These are phyloP conservation scores for Emericellopsis atlantica DNA, from an alignment of 2,329 filamentous ascomycete genomes.

Conservation along the genomic window DNA sequence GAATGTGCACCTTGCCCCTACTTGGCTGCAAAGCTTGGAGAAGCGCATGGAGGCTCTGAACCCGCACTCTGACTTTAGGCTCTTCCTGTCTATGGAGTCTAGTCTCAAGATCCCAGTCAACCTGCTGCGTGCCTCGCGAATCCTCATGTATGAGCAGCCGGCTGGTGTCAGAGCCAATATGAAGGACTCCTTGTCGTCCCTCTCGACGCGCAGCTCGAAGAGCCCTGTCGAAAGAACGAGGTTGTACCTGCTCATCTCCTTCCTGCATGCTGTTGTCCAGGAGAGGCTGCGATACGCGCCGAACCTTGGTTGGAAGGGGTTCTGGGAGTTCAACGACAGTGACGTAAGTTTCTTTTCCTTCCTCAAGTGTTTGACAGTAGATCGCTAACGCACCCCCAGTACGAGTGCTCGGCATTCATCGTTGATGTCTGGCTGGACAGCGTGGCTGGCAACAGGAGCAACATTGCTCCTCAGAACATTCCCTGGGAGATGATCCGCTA, in stretches of 20 bases:
- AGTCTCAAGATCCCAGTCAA: slow-evolving; percentile 97
- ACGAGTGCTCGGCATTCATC: slow-evolving; percentile 93
- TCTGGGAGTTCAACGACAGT: slow-evolving; percentile 99
- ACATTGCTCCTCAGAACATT: slow-evolving; percentile 85
- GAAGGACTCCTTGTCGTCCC: slow-evolving; percentile 86
- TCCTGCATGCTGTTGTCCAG: slow-evolving; percentile 91
- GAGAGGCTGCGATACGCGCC: slow-evolving; percentile 91
- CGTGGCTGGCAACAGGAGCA: slow-evolving; percentile 73
- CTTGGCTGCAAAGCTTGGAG: slow-evolving; percentile 93
- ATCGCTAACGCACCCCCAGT: slow-evolving; percentile 34
- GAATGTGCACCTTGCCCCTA: slow-evolving; percentile 92
- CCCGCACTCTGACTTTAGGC: slow-evolving; percentile 80
- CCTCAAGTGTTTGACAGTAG: background rate
- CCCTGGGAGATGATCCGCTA: slow-evolving; percentile 94
- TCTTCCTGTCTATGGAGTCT: slow-evolving; percentile 97
- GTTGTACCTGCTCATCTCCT: slow-evolving; percentile 81
- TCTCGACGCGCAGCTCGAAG: slow-evolving; percentile 64
- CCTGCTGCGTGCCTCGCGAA: slow-evolving; percentile 78
- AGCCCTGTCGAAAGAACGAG: slow-evolving; percentile 83
- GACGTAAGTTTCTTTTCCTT: slow-evolving; percentile 58
- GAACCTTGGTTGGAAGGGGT: slow-evolving; percentile 90
- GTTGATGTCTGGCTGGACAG: slow-evolving; percentile 89
- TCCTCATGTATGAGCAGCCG: slow-evolving; percentile 96
- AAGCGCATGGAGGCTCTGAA: slow-evolving; percentile 94
- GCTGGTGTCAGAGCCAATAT: slow-evolving; percentile 95